Percentiles rank a stretch among this genome's conserved stretches.
phyloP scores from a whole-genome alignment of 169 alveolate genomes.

The Plasmodium coatneyi region DNA sequence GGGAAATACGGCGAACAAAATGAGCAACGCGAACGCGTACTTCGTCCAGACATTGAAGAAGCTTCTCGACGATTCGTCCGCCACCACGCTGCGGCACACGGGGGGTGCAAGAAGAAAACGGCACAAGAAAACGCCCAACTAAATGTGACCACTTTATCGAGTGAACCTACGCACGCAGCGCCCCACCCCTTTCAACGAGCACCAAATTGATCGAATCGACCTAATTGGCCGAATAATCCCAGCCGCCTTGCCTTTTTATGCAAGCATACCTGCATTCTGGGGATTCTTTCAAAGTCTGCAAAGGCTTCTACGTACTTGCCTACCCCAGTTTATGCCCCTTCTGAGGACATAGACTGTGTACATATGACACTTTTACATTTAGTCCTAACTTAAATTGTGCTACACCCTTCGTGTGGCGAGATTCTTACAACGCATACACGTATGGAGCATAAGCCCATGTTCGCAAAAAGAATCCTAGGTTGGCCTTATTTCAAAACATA shows the following conservation, averaged over 20 bases:
- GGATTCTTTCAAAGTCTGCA: not conserved
- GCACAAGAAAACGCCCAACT: not conserved
- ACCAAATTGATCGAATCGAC: not conserved
- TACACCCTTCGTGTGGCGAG: not conserved
- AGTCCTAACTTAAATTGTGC: not conserved
- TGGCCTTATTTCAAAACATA: not conserved
- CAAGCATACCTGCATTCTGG: not conserved
- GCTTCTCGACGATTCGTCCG: conserved; percentile 5
- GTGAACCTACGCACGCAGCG: not conserved
- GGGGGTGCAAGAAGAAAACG: not conserved
- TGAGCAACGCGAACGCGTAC: conserved; percentile 20
- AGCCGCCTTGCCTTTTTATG: not conserved
- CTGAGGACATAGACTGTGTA: not conserved
- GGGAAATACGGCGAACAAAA: not conserved
- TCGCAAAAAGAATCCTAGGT: not conserved
- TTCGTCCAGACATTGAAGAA: conserved; percentile 31
- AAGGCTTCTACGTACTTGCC: not conserved
- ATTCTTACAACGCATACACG: not conserved
- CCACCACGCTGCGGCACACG: not conserved
- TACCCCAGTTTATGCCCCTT: not conserved
- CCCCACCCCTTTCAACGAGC: not conserved
- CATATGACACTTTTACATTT: not conserved
- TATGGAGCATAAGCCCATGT: not conserved
- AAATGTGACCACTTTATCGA: not conserved
- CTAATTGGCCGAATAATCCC: not conserved